Base-by-base conservation (phyloP, 1,284 basidiomycete genomes). In the Stygiomarasmius scandens region DNA sequence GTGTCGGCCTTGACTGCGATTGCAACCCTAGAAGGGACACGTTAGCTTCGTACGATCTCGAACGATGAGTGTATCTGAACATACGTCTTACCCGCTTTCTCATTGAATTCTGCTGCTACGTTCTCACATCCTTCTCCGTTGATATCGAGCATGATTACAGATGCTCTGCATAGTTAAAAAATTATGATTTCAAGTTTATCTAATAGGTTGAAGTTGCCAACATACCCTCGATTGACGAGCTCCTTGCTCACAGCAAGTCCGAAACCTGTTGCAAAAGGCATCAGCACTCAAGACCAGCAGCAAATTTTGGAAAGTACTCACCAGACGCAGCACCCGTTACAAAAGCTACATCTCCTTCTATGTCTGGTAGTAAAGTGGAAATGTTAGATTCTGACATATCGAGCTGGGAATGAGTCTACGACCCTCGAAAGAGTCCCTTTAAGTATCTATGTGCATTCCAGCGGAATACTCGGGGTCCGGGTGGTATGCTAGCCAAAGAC, bases 321-420 rank as follows among this genome's bases (percentile, higher is more conserved):
- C 64, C 64, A 32, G 64, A 58, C 3, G 64, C 64, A 29, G 60
- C 64, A 20, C 64, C 64, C 34, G 64, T 66, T 41, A 66, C 58
- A 32, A 62, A 65, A 11, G 64, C 61, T 2, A 63, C 62, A 55
- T 65, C 64, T 45, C 62, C 64, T 27, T 52, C 36, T 25, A 58
- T 32, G 6, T 6, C 29, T 32, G 29, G 29, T 12, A 32, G 12
- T 12, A 6, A 6, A 6, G 29, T 32, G 29, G 29, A 32, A 32
- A 12, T 32, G 6, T 32, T 5, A 12, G 5, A 12, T 32, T 32
- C 29, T 12, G 29, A 32, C 29, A 32, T 32, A 12, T 32, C 29
- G 29, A 32, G 29, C n/a, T n/a, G n/a, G n/a, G n/a, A n/a, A n/a
- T n/a, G n/a, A n/a, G n/a, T n/a, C n/a, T n/a, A n/a, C n/a, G n/a